phyloP scores from a whole-genome alignment of 106 monocot genomes.

The Dendrobium catenatum region DNA sequence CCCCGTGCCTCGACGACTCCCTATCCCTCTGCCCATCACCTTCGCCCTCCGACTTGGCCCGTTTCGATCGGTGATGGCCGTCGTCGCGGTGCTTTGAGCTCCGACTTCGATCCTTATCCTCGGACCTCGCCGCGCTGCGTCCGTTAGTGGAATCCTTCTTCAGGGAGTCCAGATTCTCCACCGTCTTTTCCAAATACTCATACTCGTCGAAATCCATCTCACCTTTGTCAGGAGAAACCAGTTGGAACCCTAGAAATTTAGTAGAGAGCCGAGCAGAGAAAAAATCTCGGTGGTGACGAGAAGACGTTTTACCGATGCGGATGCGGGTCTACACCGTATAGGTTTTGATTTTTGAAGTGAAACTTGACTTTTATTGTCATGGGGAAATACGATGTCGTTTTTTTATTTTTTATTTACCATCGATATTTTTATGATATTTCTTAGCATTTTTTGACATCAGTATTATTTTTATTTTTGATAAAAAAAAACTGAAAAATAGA shows the following conservation, averaged over 20 bases:
- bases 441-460: too few species aligned
- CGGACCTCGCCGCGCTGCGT: constrained; percentile 16
- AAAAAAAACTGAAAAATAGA: too few species aligned
- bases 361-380: too few species aligned
- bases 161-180: constrained; percentile 39
- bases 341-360: too few species aligned
- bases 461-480: too few species aligned
- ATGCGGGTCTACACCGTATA: too few species aligned
- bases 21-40: constrained; percentile 19
- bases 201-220: constrained; percentile 97
- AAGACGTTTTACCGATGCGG: too few species aligned
- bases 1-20: constrained; percentile 18
- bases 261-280: neutral
- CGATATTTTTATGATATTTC: too few species aligned
- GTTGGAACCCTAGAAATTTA: neutral
- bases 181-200: constrained; percentile 88
- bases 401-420: too few species aligned
- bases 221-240: neutral
- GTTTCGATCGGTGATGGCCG: constrained; percentile 21
- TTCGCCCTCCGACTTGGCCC: constrained; percentile 37
- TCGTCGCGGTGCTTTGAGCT: constrained; percentile 37
- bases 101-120: constrained; percentile 38
- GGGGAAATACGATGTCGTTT: too few species aligned
- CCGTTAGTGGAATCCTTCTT: constrained; percentile 22
- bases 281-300: neutral